These are phyloP conservation scores for Babesia ovata DNA, from an alignment of 169 alveolate genomes.

Conservation along the genomic window DNA sequence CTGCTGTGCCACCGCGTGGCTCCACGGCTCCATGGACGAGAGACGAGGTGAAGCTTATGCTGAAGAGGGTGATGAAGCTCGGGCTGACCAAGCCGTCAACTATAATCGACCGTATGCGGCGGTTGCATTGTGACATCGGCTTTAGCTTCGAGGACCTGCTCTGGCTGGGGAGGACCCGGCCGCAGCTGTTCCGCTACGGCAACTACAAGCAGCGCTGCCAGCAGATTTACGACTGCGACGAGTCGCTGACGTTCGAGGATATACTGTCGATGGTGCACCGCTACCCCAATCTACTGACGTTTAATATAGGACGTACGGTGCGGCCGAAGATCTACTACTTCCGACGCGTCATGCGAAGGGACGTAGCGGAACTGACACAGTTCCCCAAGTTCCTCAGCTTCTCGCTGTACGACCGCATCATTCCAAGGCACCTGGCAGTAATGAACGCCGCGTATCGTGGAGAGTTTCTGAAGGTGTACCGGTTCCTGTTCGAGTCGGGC, in stretches of 20 bases:
- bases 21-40: slow-evolving; percentile 35
- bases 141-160: slow-evolving; percentile 60
- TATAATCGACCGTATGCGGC: slow-evolving; percentile 27
- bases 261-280: slow-evolving; percentile 56
- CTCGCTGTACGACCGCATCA: slow-evolving; percentile 75
- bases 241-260: slow-evolving; percentile 55
- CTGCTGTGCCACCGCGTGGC: slow-evolving; percentile 14
- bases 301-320: slow-evolving; percentile 67
- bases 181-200: slow-evolving; percentile 45
- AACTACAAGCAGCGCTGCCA: slow-evolving; percentile 41
- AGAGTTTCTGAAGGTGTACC: slow-evolving; percentile 64
- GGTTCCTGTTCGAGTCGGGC: slow-evolving; percentile 62
- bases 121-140: slow-evolving; percentile 56
- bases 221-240: slow-evolving; percentile 62
- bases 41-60: slow-evolving; percentile 47
- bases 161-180: slow-evolving; percentile 38
- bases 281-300: slow-evolving; percentile 70
- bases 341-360: slow-evolving; percentile 66
- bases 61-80: slow-evolving; percentile 5
- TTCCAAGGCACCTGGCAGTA: slow-evolving; percentile 75
- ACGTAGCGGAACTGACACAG: slow-evolving; percentile 52
- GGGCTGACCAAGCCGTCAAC: slow-evolving; percentile 46
- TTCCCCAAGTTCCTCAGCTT: slow-evolving; percentile 72
- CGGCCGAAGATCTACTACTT: slow-evolving; percentile 74
- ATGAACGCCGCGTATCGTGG: slow-evolving; percentile 71